Base-by-base conservation (phyloP, 371 early-diverging fungal genomes). In the Batkoa obscura region DNA sequence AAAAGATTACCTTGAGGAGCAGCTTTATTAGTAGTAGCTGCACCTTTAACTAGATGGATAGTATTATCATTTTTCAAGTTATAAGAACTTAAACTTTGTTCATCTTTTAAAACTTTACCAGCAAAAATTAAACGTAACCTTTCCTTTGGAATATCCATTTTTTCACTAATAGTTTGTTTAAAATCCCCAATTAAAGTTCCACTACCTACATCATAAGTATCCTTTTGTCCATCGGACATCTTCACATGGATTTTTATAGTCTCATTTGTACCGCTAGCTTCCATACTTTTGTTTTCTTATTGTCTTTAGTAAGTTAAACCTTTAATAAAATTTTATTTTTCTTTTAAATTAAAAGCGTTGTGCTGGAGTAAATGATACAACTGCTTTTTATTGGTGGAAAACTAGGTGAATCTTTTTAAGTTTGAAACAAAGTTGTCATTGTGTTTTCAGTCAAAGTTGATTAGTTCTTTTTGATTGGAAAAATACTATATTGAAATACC, bases 21-120 rank as follows among this genome's bases (percentile, higher is more conserved):
- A 23, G n/a, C 39, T 45, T 30, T 58, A 61, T 62, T 67, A 39
- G 66, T 71, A 39, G 72, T 66, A 23, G 66, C 65, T 32, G 75
- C 69, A 30, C 88, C 77, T 43, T 75, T 77, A 6, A 91, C 89
- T 81, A 91, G 78, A 57, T 91, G 92, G 1, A 91, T 74, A 15
- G 87, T 88, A 60, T 76, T 72, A 0, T 78, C 81, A 41, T 83
- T 81, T 0, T 72, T 74, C 38, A 97, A 72, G 65, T 91, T 93
- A 72, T 87, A 89, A 23, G 68, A 70, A 4, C 68, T 65, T 12
- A 97, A 64, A 0, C 72, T 73, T 42, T 93, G 92, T 32, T 66
- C 78, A 68, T 97, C 94, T 73, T 97, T 94, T 50, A 97, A 76
- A 15, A 97, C 90, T 53, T 82, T 74, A 9, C 97, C 97, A 36